Evolutionary conservation across 2,329 filamentous ascomycete genomes (phyloP).

Genomic region (Talaromyces piceae): DNA sequence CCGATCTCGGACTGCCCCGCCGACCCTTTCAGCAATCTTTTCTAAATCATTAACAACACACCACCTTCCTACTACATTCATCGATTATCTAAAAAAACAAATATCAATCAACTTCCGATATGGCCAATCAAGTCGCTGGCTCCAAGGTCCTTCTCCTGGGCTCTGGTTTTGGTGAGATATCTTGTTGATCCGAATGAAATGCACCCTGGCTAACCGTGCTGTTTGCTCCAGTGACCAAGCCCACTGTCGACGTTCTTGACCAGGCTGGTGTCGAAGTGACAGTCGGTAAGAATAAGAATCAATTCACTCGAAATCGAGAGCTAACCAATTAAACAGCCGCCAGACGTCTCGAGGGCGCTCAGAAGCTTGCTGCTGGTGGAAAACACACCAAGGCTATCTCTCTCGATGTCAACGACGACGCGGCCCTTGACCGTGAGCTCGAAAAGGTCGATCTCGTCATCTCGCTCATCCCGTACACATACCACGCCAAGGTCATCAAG

Average conservation of each 20-base stretch:
- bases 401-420: conserved; percentile 71
- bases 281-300: conserved; percentile 52
- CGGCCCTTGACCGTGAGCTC: conserved; percentile 72
- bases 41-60: neutral
- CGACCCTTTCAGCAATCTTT: neutral
- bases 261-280: conserved; percentile 56
- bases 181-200: neutral
- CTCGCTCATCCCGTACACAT: conserved; percentile 83
- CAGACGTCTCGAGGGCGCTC: conserved; percentile 67
- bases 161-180: conserved; percentile 29
- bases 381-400: conserved; percentile 68
- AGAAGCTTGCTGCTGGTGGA: conserved; percentile 66
- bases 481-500: conserved; percentile 85
- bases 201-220: neutral
- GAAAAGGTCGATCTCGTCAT: conserved; percentile 73
- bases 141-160: conserved; percentile 33
- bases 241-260: conserved; percentile 57
- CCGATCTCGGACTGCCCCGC: conserved; percentile 11
- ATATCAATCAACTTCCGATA: conserved; percentile 20
- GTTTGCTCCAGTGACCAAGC: conserved; percentile 46
- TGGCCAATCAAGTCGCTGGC: conserved; percentile 30
- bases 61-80: neutral
- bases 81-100: conserved; percentile 5
- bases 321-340: conserved; percentile 52
- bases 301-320: conserved; percentile 1